Evolutionary conservation across 305 asterid species (phyloP).

Genomic region (Fraxinus greggii): DNA sequence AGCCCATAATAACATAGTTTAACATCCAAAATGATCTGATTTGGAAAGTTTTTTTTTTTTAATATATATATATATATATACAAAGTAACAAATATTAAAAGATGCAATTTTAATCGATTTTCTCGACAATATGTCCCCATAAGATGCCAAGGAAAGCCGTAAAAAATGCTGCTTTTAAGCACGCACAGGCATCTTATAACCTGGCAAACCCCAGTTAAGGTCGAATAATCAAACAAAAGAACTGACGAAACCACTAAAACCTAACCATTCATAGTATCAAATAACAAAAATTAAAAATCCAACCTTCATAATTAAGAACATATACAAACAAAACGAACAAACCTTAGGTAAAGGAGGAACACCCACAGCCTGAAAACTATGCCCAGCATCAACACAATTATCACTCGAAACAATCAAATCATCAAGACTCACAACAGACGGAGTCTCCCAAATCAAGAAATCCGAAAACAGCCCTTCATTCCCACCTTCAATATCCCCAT

Average conservation of each 20-base stretch:
- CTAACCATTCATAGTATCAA: background rate
- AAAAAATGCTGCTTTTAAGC: background rate
- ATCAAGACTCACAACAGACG: constrained; percentile 64
- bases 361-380: constrained; percentile 73
- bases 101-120: background rate
- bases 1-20: background rate
- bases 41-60: background rate
- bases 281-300: background rate
- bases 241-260: background rate
- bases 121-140: background rate
- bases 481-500: constrained; percentile 23
- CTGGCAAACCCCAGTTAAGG: background rate
- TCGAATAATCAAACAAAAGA: background rate
- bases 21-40: background rate
- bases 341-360: constrained; percentile 99
- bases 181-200: background rate
- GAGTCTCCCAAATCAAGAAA: constrained; percentile 85
- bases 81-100: background rate
- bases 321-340: background rate
- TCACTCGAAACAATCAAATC: constrained; percentile 60
- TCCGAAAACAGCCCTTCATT: constrained; percentile 45
- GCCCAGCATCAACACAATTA: constrained; percentile 34
- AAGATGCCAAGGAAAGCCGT: background rate
- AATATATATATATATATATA: no score
- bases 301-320: background rate